Conservation (phyloP, 495 filamentous ascomycete species). For the Penicillium diatomitis region DNA sequence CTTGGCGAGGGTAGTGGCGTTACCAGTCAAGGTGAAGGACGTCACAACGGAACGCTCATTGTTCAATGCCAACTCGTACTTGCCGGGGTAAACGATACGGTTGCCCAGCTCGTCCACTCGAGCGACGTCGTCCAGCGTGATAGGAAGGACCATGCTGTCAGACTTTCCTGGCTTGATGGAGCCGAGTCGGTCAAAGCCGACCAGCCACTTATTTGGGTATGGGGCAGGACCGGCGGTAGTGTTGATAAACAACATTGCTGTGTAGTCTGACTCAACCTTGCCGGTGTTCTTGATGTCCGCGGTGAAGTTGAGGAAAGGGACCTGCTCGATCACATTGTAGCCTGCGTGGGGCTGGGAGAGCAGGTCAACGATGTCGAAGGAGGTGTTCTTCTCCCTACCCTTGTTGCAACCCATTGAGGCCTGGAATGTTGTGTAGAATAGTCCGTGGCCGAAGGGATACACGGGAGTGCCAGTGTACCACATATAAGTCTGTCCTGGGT, state of each 20-base stretch:
- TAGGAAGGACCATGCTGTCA: conserved; percentile 29
- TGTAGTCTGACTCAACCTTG: conserved; percentile 45
- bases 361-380: conserved; percentile 23
- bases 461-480: conserved; percentile 49
- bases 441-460: conserved; percentile 47
- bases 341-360: conserved; percentile 16
- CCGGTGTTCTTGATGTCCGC: conserved; percentile 45
- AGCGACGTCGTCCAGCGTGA: conserved; percentile 50
- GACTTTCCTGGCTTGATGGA: conserved; percentile 31
- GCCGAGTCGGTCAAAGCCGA: conserved; percentile 47
- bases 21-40: conserved; percentile 23
- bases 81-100: conserved; percentile 55
- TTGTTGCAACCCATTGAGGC: conserved; percentile 15
- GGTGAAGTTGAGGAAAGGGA: conserved; percentile 38
- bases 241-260: conserved; percentile 46
- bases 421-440: conserved; percentile 44
- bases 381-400: neutral
- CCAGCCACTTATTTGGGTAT: conserved; percentile 55
- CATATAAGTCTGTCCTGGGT: conserved; percentile 49
- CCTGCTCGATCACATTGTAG: conserved; percentile 21
- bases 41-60: conserved; percentile 23
- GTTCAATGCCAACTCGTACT: conserved; percentile 52
- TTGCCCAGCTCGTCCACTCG: conserved; percentile 50
- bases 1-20: conserved; percentile 18
- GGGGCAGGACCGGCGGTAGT: conserved; percentile 49